These are phyloP conservation scores for Graphilbum fragrans DNA, from an alignment of 2,329 filamentous ascomycete species.

Conservation along the genomic window DNA sequence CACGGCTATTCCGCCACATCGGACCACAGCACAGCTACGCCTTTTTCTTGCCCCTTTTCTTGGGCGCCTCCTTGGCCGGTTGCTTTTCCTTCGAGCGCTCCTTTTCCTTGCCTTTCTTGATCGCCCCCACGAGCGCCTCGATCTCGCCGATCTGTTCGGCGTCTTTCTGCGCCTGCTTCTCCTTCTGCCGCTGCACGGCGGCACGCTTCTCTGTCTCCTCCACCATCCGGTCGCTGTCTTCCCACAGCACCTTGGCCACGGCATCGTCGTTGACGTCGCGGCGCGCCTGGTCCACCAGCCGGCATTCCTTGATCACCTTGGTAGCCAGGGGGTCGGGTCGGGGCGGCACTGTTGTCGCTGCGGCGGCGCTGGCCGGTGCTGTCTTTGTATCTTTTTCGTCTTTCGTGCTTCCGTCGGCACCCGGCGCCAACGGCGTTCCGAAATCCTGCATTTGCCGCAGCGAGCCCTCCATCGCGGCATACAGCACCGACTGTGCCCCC, in stretches of 20 bases:
- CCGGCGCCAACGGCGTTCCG: background rate
- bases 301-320: slow-evolving; percentile 79
- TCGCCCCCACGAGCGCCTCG: slow-evolving; percentile 27
- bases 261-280: slow-evolving; percentile 67
- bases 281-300: slow-evolving; percentile 58
- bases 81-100: slow-evolving; percentile 19
- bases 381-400: background rate
- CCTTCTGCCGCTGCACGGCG: slow-evolving; percentile 35
- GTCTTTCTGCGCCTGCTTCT: slow-evolving; percentile 20
- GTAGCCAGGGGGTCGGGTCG: slow-evolving; percentile 5
- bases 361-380: background rate
- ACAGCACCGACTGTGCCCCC: slow-evolving; percentile 78
- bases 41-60: background rate
- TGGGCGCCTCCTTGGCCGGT: background rate
- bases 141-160: slow-evolving; percentile 21
- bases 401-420: background rate
- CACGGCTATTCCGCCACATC: no score
- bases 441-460: slow-evolving; percentile 38
- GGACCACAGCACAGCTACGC: no score
- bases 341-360: slow-evolving; percentile 38
- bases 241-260: slow-evolving; percentile 77
- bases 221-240: slow-evolving; percentile 75
- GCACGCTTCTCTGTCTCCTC: slow-evolving; percentile 71
- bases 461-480: slow-evolving; percentile 70
- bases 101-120: slow-evolving; percentile 28